Evolutionary conservation across 768 basidiomycete species (phyloP).

Genomic region (Trametes meyenii): DNA sequence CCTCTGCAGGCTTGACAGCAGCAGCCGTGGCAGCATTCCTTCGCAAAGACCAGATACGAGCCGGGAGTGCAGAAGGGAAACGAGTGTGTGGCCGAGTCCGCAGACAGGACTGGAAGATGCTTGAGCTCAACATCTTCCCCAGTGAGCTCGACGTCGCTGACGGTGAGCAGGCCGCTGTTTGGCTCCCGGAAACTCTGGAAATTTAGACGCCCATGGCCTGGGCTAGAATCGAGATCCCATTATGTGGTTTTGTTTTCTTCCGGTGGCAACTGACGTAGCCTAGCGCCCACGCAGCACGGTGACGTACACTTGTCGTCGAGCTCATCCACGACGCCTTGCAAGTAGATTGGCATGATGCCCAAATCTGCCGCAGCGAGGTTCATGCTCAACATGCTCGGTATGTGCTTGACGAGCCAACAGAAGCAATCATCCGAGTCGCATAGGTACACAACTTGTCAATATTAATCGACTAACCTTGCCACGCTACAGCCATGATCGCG

Average conservation of each 20-base stretch:
- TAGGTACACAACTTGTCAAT: too few relatives aligned
- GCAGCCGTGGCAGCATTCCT: conserved; percentile 30
- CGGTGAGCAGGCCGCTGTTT: conserved; percentile 12
- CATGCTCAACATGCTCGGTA: too few relatives aligned
- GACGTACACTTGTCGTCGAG: background rate
- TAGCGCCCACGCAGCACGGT: background rate
- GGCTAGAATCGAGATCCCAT: conserved; percentile 4
- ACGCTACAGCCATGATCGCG: too few relatives aligned
- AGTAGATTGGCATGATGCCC: too few relatives aligned
- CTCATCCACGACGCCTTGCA: too few relatives aligned
- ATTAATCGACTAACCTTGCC: too few relatives aligned
- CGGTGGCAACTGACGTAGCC: background rate
- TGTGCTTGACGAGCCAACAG: too few relatives aligned
- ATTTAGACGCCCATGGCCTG: conserved; percentile 5
- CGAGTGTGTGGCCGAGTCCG: conserved; percentile 18
- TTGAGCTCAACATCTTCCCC: conserved; percentile 19
- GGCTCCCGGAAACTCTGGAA: background rate
- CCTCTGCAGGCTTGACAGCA: conserved; percentile 23
- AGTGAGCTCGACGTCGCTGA: conserved; percentile 20
- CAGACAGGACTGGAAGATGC: conserved; percentile 23
- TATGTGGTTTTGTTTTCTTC: background rate
- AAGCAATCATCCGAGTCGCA: too few relatives aligned
- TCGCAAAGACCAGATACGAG: conserved; percentile 15
- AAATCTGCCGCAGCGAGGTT: too few relatives aligned
- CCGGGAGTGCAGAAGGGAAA: background rate